Conservation (phyloP, 495 filamentous ascomycete species). For the Penicillium canariense region DNA sequence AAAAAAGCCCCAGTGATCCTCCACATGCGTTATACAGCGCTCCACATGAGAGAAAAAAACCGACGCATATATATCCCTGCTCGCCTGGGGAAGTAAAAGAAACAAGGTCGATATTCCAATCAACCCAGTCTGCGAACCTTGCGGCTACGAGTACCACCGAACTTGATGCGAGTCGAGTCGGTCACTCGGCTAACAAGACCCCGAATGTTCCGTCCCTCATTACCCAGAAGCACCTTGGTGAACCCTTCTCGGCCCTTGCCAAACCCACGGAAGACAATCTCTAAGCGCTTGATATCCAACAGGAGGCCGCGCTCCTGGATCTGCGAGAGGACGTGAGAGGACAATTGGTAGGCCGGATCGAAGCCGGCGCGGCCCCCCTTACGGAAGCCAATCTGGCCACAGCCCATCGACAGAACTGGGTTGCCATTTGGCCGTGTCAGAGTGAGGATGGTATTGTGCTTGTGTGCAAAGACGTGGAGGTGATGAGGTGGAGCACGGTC, state of each 20-base stretch:
- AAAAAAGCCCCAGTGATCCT: conserved; percentile 1
- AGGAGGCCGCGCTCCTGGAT: conserved; percentile 75
- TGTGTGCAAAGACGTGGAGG: conserved; percentile 80
- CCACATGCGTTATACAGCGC: conserved; percentile 3
- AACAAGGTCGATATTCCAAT: background rate
- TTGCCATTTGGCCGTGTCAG: conserved; percentile 76
- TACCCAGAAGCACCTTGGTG: conserved; percentile 81
- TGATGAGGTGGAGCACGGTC: conserved; percentile 61
- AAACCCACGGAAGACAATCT: conserved; percentile 80
- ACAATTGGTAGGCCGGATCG: conserved; percentile 91
- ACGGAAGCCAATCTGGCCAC: conserved; percentile 83
- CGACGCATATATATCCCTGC: background rate
- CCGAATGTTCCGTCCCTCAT: conserved; percentile 72
- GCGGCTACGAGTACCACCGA: conserved; percentile 86
- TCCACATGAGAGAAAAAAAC: conserved; percentile 11
- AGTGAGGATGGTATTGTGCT: conserved; percentile 93
- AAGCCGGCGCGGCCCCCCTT: conserved; percentile 75
- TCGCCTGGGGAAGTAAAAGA: background rate
- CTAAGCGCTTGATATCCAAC: conserved; percentile 54
- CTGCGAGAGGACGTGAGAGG: conserved; percentile 70
- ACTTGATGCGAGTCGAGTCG: conserved; percentile 86
- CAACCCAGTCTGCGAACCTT: conserved; percentile 79
- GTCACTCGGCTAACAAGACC: conserved; percentile 69
- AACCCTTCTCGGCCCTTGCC: conserved; percentile 83
- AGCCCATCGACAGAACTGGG: conserved; percentile 68